These are phyloP conservation scores for Yamadazyma membranifaciens DNA, from an alignment of 1,139 yeast genomes.

Conservation along the genomic window DNA sequence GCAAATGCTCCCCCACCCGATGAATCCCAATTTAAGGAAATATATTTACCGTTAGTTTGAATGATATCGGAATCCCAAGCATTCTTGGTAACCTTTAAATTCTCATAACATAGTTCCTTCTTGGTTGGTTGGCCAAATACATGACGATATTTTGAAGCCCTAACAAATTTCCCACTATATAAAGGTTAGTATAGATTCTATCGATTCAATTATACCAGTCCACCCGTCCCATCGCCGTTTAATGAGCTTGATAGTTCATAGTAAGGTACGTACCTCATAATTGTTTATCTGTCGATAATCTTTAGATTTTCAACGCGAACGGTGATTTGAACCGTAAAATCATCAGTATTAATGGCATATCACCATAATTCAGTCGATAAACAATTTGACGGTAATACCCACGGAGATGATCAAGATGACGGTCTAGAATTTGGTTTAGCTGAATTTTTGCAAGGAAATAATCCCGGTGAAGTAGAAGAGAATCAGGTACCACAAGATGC, in stretches of 20 bases:
- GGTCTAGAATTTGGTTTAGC: background rate
- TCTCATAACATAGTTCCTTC: constrained; percentile 85
- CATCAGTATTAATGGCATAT: too few species aligned
- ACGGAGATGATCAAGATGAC: background rate
- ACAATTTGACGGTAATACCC: background rate
- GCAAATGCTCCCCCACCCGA: constrained; percentile 98
- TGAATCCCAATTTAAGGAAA: constrained; percentile 89
- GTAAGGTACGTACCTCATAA: background rate
- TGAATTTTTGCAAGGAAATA: background rate
- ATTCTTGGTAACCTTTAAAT: constrained; percentile 77
- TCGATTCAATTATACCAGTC: background rate
- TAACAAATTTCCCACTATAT: constrained; percentile 84
- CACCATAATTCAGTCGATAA: background rate
- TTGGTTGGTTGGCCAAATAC: constrained; percentile 92
- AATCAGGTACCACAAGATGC: background rate
- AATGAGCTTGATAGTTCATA: too few species aligned
- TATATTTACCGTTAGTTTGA: constrained; percentile 73
- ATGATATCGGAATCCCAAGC: constrained; percentile 96
- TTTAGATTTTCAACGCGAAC: background rate
- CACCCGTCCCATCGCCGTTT: background rate
- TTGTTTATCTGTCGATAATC: background rate
- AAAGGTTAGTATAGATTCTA: background rate
- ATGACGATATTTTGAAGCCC: constrained; percentile 95
- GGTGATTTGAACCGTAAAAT: background rate
- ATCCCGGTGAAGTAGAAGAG: background rate